Percentiles rank a stretch among this genome's conserved stretches.
Evolutionary conservation across 1,139 yeast species (phyloP).

Genomic region (Taphrina populina): DNA sequence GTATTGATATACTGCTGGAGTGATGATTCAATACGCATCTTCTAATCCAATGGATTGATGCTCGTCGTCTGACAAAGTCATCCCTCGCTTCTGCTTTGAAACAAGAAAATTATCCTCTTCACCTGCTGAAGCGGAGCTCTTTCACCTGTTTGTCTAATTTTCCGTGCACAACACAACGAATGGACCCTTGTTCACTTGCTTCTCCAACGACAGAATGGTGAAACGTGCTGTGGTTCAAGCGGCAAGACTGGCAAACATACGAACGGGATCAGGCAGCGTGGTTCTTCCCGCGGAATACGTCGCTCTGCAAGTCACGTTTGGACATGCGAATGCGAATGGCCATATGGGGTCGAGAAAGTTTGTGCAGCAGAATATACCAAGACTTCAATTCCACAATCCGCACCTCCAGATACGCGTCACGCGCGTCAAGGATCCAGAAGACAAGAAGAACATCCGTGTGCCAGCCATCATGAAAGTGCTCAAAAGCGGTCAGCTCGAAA

Average conservation of each 20-base stretch:
- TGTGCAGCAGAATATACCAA: conserved; percentile 22
- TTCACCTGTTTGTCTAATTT: too few species aligned
- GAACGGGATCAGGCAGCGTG: conserved; percentile 11
- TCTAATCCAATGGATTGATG: too few species aligned
- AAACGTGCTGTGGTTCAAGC: conserved; percentile 26
- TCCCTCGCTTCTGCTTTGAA: too few species aligned
- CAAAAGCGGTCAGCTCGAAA: background rate
- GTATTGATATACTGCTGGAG: too few species aligned
- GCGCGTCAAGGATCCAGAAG: background rate
- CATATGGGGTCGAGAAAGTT: conserved; percentile 33
- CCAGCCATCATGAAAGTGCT: conserved; percentile 7
- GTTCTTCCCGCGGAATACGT: conserved; percentile 9
- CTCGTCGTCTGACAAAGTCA: too few species aligned
- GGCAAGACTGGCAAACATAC: conserved; percentile 1
- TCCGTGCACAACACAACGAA: too few species aligned
- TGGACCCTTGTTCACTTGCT: too few species aligned
- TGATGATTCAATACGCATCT: too few species aligned
- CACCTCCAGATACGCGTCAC: conserved; percentile 6
- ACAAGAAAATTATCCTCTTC: too few species aligned
- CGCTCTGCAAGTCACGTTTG: conserved; percentile 13
- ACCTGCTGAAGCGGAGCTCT: too few species aligned
- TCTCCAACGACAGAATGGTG: conserved; percentile 6
- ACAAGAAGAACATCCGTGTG: conserved; percentile 5
- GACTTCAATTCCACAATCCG: conserved; percentile 28
- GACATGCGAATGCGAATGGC: conserved; percentile 28